These are phyloP conservation scores for Monosporascus sp. DNA, from an alignment of 2,329 filamentous ascomycete species.

Conservation along the genomic window DNA sequence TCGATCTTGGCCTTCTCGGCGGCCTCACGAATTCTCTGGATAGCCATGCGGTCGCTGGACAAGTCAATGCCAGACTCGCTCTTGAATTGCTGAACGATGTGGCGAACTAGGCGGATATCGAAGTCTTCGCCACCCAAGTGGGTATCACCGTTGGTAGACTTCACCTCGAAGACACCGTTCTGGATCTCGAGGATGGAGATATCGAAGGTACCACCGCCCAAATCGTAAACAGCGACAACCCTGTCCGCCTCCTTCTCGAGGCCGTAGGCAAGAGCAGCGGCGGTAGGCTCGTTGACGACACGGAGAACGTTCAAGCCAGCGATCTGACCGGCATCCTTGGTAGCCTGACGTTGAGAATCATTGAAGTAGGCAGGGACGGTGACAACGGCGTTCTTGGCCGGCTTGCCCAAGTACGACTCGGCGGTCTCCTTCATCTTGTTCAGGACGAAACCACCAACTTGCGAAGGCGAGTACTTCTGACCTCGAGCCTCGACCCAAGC, in stretches of 20 bases:
- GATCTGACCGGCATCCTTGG: slow-evolving; percentile 97
- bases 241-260: slow-evolving; percentile 90
- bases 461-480: slow-evolving; percentile 96
- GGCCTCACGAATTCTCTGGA: slow-evolving; percentile 97
- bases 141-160: slow-evolving; percentile 98
- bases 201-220: slow-evolving; percentile 98
- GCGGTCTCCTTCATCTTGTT: slow-evolving; percentile 99
- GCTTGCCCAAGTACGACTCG: slow-evolving; percentile 85
- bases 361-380: slow-evolving; percentile 99
- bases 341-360: slow-evolving; percentile 94
- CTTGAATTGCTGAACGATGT: slow-evolving; percentile 95
- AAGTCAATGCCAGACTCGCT: slow-evolving; percentile 90
- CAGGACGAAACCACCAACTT: slow-evolving; percentile 93
- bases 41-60: slow-evolving; percentile 90
- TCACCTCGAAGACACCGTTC: slow-evolving; percentile 97
- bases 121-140: slow-evolving; percentile 98
- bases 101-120: slow-evolving; percentile 88
- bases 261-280: slow-evolving; percentile 91
- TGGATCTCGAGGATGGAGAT: slow-evolving; percentile 97
- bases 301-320: slow-evolving; percentile 93
- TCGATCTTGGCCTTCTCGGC: slow-evolving; percentile 99
- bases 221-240: slow-evolving; percentile 92
- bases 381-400: slow-evolving; percentile 91
- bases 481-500: slow-evolving; percentile 92
- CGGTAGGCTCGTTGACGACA: slow-evolving; percentile 97